These are phyloP conservation scores for Alnus rubra DNA, from an alignment of 306 rosid species.

Conservation along the genomic window DNA sequence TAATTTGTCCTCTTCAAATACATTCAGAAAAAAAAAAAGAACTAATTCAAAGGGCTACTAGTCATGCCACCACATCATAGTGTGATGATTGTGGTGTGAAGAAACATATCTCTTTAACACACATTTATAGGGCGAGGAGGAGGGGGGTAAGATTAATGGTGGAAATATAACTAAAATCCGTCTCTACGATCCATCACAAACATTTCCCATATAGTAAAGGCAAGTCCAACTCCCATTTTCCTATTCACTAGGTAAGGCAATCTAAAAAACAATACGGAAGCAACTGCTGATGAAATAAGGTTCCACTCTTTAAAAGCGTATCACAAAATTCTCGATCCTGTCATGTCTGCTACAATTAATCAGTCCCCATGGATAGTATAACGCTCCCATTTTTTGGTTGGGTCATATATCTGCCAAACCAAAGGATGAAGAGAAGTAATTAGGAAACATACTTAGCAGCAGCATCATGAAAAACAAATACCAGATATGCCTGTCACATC, in stretches of 20 bases:
- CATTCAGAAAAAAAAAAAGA: no score
- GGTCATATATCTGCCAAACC: conserved; percentile 53
- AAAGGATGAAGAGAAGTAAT: background rate
- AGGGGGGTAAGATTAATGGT: background rate
- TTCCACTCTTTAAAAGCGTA: background rate
- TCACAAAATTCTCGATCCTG: background rate
- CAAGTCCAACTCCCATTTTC: background rate
- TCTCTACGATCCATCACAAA: background rate
- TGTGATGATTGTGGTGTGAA: no score
- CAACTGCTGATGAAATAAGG: background rate
- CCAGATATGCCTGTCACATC: no score
- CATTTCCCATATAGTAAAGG: background rate
- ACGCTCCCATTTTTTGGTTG: conserved; percentile 69
- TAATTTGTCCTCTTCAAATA: no score
- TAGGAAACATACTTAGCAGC: background rate
- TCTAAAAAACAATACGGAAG: background rate
- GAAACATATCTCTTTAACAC: background rate
- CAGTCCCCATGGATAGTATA: conserved; percentile 75
- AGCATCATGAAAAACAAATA: background rate
- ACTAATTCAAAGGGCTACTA: no score
- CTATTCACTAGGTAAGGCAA: background rate
- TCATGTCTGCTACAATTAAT: background rate
- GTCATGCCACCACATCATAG: no score
- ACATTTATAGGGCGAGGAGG: background rate
- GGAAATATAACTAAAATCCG: background rate